phyloP scores from a whole-genome alignment of 768 basidiomycete genomes.

The Cubamyces lactineus region DNA sequence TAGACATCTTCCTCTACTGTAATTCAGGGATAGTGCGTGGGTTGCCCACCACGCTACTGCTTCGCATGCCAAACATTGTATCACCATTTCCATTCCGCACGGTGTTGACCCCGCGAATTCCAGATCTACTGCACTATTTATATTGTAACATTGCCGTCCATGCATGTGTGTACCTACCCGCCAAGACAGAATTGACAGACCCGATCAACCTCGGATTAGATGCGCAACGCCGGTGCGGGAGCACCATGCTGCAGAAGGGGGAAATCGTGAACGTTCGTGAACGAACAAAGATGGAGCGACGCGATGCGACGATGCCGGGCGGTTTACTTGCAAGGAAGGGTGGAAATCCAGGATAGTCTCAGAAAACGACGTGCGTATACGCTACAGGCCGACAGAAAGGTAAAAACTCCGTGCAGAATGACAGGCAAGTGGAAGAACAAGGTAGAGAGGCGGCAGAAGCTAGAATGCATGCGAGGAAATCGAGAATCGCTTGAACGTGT shows the following conservation, averaged over 20 bases:
- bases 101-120: not conserved
- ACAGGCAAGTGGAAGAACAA: not conserved
- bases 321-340: not conserved
- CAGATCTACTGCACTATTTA: slow-evolving; percentile 15
- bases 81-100: slow-evolving; percentile 1
- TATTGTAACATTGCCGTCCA: slow-evolving; percentile 17
- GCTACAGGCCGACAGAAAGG: slow-evolving; percentile 9
- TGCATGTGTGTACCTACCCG: slow-evolving; percentile 14
- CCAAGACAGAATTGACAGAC: slow-evolving; percentile 1
- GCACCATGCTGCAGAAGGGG: not conserved
- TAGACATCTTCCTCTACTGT: slow-evolving; percentile 18
- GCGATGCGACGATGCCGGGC: not conserved
- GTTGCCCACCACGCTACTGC: not conserved
- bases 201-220: slow-evolving; percentile 6
- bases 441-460: slow-evolving; percentile 6
- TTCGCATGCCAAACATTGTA: slow-evolving; percentile 13
- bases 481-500: slow-evolving; percentile 79
- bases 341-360: slow-evolving; percentile 3
- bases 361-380: slow-evolving; percentile 1
- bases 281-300: not conserved
- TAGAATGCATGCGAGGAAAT: slow-evolving; percentile 61
- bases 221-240: not conserved
- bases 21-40: slow-evolving; percentile 12
- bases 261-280: slow-evolving; percentile 13
- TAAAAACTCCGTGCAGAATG: slow-evolving; percentile 4